Base-by-base conservation (phyloP, 352 stramenopile genomes). In the Globisporangium acanthophoron region DNA sequence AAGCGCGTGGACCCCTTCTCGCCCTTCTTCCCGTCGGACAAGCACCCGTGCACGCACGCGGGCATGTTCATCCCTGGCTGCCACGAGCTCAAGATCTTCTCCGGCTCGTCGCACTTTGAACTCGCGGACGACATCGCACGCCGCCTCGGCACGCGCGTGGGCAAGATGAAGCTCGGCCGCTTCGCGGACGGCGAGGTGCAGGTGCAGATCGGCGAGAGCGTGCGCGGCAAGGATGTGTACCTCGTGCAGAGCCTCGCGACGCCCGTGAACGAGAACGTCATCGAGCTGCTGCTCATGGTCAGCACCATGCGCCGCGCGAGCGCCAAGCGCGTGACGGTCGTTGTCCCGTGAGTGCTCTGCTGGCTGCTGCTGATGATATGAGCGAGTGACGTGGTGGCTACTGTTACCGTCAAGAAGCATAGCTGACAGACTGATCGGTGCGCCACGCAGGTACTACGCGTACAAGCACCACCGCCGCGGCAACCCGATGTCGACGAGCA, bases 201-300 rank as follows among this genome's bases (percentile, higher is more conserved):
- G 56, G 80, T 97, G 47, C 88, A 97, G 62, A 88, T 98, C 53
- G 88, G 92, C 45, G 92, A 98, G 71, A 96, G 80, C 47, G 87
- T 97, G 54, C 85, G 90, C 43, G 90, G 92, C 44, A 97, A 97
- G 74, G 93, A 98, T 66, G 91, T 97, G 49, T 98, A 98, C 71
- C 72, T 98, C 43, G 86, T 98, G 55, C 93, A 98, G 78, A 96
- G 87, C 62, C 85, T 96, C 27, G 80, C 87, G 39, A 90, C 76
- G 51, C 93, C 93, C 15, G 91, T 97, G 52, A 98, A 98, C 63
- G 93, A 98, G 64, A 96, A 96, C 69, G 85, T 98, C 51, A 96
- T 98, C 54, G 93, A 98, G 71, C 71, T 98, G 60, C 67, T 98
- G 59, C 78, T 98, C 37, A 97, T 97, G 88, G 86, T 98, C 48